phyloP scores from a whole-genome alignment of 768 basidiomycete genomes.

The Mycena rosella region DNA sequence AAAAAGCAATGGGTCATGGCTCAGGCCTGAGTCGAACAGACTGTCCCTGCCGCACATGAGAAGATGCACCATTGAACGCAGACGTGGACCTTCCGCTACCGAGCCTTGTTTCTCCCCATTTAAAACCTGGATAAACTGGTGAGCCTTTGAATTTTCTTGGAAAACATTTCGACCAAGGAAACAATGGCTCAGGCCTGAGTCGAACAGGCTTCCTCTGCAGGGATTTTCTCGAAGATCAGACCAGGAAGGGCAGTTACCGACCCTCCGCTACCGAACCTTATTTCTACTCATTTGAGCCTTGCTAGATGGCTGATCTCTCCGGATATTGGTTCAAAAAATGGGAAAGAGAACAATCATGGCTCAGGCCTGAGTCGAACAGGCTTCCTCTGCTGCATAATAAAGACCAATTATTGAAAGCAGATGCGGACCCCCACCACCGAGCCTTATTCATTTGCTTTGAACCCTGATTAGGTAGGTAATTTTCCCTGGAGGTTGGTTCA shows the following conservation, averaged over 20 bases:
- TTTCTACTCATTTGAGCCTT: neutral
- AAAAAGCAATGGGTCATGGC: neutral
- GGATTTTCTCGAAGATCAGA: no score
- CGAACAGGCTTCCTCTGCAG: neutral
- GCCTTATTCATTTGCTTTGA: neutral
- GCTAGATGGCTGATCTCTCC: no score
- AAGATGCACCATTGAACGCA: neutral
- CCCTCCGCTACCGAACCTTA: no score
- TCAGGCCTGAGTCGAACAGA: slow-evolving; percentile 12
- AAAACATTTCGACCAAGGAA: neutral
- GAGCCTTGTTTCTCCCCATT: neutral
- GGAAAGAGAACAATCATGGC: neutral
- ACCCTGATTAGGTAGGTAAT: neutral
- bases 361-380: slow-evolving; percentile 18
- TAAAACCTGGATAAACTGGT: neutral
- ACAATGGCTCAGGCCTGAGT: no score
- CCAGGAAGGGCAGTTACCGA: no score
- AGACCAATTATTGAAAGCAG: neutral
- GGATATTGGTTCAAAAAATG: neutral
- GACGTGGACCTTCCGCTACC: slow-evolving; percentile 7
- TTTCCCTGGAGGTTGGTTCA: no score
- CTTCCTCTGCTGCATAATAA: neutral
- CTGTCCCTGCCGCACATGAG: neutral
- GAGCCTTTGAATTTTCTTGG: neutral
- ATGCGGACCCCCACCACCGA: slow-evolving; percentile 11